Base-by-base conservation (phyloP, 208 protist genomes). In the Vickermania spadyakhi region DNA sequence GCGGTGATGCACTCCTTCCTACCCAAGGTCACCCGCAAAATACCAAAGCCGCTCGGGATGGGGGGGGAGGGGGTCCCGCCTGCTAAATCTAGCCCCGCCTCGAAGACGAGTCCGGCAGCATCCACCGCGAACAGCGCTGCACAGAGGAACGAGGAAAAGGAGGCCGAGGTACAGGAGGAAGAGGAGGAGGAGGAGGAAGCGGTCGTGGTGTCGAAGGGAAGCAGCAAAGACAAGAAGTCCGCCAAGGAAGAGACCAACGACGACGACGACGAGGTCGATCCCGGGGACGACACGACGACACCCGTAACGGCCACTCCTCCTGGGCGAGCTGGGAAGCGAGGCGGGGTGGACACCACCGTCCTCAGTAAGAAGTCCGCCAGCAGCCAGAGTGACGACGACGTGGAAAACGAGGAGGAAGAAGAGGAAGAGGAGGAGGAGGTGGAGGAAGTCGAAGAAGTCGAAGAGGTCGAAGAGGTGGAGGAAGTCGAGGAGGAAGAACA, bases 141-240 rank as follows among this genome's bases (percentile, higher is more conserved):
- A 2, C 56, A 64, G 3, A 62, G 70, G 7, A 67, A 69, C 13
- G 63, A 66, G 21, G 66, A 45, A 13, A 56, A 62, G 22, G 69
- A 62, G 21, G 64, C 58, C 31, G 66, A 71, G 28, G 56, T 64
- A 27, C 66, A 65, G 29, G 73, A 73, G 45, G 52, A 65, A 31
- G 66, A 41, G 21, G 66, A 72, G 5, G 60, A 64, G 1, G 59
- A 65, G 4, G 60, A 59, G 4, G 60, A 65, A 13, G 60, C 52
- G 14, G 18, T 29, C 22, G 28, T 25, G 21, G 52, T 25, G 21
- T n/a, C 52, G 22, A 18, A 45, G 25, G 22, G 55, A 5, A 36
- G 5, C 28, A 59, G 25, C 13, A 36, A 45, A 22, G 21, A 45
- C 4, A 21, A 21, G 55, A 5, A 5, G 29, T 14, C 55, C 25